Conservation (phyloP, 2,329 filamentous ascomycete species). For the Aspergillus costaricaensis region DNA sequence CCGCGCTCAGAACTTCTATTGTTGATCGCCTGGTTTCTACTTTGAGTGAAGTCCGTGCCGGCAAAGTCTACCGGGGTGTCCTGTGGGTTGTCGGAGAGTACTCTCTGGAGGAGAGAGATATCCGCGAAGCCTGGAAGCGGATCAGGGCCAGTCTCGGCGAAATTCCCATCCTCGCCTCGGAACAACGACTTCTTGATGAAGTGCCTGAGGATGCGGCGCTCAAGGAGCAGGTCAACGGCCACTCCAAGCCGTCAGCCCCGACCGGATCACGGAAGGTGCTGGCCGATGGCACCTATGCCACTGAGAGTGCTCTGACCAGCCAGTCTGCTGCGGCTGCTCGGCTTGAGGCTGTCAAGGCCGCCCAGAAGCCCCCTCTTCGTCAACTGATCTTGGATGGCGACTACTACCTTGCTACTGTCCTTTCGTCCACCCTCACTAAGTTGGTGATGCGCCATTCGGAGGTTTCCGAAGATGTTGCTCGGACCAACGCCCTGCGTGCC, state of each 20-base stretch:
- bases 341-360: constrained; percentile 93
- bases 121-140: constrained; percentile 93
- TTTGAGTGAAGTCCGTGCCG: constrained; percentile 87
- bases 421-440: constrained; percentile 96
- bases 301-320: constrained; percentile 92
- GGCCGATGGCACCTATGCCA: constrained; percentile 95
- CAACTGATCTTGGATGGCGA: constrained; percentile 96
- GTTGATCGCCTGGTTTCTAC: constrained; percentile 87
- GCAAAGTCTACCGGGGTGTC: constrained; percentile 95
- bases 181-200: constrained; percentile 87
- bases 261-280: constrained; percentile 88
- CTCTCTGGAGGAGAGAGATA: constrained; percentile 88
- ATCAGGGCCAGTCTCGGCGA: constrained; percentile 93
- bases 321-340: constrained; percentile 86
- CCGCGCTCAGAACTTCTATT: constrained; percentile 81
- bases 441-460: constrained; percentile 96
- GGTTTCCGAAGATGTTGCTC: constrained; percentile 79
- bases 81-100: constrained; percentile 99
- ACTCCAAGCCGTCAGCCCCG: constrained; percentile 72
- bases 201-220: constrained; percentile 68
- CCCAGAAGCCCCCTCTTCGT: constrained; percentile 90
- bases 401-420: constrained; percentile 90
- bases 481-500: constrained; percentile 90
- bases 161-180: constrained; percentile 93
- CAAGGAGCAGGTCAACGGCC: constrained; percentile 74